phyloP scores from a whole-genome alignment of 352 stramenopile genomes.

The Lagenidium sp. region DNA sequence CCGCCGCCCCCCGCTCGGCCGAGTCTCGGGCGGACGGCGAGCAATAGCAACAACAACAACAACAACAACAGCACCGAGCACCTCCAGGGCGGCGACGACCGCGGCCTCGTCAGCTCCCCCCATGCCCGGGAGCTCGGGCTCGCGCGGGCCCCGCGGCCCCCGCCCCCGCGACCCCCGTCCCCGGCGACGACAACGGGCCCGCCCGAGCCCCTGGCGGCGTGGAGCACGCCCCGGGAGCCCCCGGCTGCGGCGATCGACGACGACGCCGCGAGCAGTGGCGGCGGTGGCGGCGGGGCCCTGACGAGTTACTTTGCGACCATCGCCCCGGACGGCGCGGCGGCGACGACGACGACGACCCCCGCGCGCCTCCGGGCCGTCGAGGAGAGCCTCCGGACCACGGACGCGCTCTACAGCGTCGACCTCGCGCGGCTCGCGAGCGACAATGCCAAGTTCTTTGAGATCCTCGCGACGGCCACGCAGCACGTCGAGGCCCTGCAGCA shows the following conservation, averaged over 20 bases:
- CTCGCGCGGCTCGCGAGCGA: slow-evolving; percentile 26
- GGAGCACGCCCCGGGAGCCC: slow-evolving; percentile 45
- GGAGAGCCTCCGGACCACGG: slow-evolving; percentile 24
- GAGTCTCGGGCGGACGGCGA: slow-evolving; percentile 6
- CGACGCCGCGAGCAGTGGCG: no score
- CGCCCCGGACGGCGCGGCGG: slow-evolving; percentile 8
- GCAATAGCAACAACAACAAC: not conserved
- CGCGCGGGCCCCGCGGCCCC: slow-evolving; percentile 1
- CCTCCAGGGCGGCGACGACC: slow-evolving; percentile 6
- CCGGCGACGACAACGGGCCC: slow-evolving; percentile 8
- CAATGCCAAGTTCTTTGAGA: slow-evolving; percentile 57
- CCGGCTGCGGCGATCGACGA: slow-evolving; percentile 5
- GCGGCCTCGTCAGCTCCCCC: slow-evolving; percentile 14
- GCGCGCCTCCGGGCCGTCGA: slow-evolving; percentile 33
- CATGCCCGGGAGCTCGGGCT: slow-evolving; percentile 14
- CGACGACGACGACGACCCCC: slow-evolving; percentile 29
- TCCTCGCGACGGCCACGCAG: slow-evolving; percentile 32
- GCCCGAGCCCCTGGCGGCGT: slow-evolving; percentile 20
- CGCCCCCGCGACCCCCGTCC: not conserved
- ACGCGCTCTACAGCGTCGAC: slow-evolving; percentile 43
- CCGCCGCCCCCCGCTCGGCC: not conserved
- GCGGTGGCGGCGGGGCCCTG: no score
- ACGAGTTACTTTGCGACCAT: slow-evolving; percentile 2
- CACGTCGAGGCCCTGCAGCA: slow-evolving; percentile 43
- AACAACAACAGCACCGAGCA: slow-evolving; percentile 11